These are phyloP conservation scores for Sanghuangporus weigelae DNA, from an alignment of 1,284 basidiomycete genomes.

Conservation along the genomic window DNA sequence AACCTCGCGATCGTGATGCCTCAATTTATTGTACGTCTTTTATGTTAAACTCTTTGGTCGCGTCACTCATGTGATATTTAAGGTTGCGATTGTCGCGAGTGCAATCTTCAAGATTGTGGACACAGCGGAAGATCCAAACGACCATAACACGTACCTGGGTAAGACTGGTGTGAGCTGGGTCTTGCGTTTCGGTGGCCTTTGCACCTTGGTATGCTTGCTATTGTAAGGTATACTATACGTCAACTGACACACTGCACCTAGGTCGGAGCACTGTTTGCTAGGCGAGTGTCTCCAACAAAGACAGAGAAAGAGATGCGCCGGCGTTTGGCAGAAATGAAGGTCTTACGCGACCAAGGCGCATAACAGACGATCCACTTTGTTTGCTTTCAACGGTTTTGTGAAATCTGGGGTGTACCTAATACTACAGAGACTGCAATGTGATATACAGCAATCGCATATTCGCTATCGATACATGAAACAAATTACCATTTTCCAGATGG, in stretches of 20 bases:
- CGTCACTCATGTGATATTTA: neutral
- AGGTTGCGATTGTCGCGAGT: conserved; percentile 88
- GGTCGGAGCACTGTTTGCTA: conserved; percentile 67
- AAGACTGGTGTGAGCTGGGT: conserved; percentile 93
- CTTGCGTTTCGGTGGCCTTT: conserved; percentile 85
- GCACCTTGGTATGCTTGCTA: conserved; percentile 53
- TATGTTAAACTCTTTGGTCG: neutral
- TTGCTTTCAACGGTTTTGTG: neutral
- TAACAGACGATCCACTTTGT: conserved; percentile 37
- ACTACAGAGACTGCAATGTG: neutral
- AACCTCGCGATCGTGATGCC: conserved; percentile 92
- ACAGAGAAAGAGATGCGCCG: conserved; percentile 85
- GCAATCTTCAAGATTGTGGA: conserved; percentile 84
- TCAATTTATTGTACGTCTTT: conserved; percentile 75
- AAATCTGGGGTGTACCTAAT: neutral
- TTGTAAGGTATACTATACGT: neutral
- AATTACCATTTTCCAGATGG: neutral
- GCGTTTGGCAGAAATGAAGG: conserved; percentile 73
- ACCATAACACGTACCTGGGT: conserved; percentile 60
- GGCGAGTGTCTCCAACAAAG: conserved; percentile 79
- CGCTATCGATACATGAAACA: neutral
- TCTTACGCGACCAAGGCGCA: conserved; percentile 38
- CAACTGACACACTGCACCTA: conserved; percentile 20
- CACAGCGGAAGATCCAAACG: conserved; percentile 37
- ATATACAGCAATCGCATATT: neutral